Base-by-base conservation (phyloP, 192 early-diverging fungal species). In the Linderina pennispora region DNA sequence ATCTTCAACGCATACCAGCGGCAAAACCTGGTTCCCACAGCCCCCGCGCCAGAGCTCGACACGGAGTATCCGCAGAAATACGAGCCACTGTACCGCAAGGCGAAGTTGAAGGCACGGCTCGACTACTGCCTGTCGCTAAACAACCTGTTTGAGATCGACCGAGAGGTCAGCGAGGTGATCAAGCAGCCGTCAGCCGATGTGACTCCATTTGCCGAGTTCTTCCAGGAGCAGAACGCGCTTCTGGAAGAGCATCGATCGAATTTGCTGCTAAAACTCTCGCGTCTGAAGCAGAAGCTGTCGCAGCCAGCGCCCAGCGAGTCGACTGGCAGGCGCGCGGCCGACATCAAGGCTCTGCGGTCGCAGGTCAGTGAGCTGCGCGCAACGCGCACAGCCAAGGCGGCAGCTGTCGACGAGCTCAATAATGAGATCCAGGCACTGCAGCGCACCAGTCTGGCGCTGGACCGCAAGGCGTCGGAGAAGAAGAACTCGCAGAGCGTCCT, bases 61-160 rank as follows among this genome's bases (percentile, higher is more conserved):
- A n/a, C n/a, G n/a, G n/a, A n/a, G n/a, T 20, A 22, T 8, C 31
- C 43, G 23, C 40, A 36, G 32, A 58, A 31, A 22, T 47, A 59
- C n/a, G 56, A 63, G 48, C 60, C 67, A 10, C 47, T 71, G 16
- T 55, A 40, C 23, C 51, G 48, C 45, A 63, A 62, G 37, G 60
- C 67, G 3, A 49, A 58, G 43, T 61, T 71, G 16, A 49, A 46
- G 0, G 67, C 67, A 3, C 46, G 67, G 7, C 56, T 63, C 17
- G 67, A 71, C 10, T 71, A 71, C 37, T 71, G 67, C 18, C 43
- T 52, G 9, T 48, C 67, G 21, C 40, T 71, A 10, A 24, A 47
- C 15, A 41, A 48, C 16, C 28, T 71, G 43, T 71, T 71, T 49
- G 67, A 71, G 16, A 55, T 51, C 14, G 67, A 71, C 45, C 50